phyloP scores from a whole-genome alignment of 1,284 basidiomycete species.

The Anthracocystis walkeri region DNA sequence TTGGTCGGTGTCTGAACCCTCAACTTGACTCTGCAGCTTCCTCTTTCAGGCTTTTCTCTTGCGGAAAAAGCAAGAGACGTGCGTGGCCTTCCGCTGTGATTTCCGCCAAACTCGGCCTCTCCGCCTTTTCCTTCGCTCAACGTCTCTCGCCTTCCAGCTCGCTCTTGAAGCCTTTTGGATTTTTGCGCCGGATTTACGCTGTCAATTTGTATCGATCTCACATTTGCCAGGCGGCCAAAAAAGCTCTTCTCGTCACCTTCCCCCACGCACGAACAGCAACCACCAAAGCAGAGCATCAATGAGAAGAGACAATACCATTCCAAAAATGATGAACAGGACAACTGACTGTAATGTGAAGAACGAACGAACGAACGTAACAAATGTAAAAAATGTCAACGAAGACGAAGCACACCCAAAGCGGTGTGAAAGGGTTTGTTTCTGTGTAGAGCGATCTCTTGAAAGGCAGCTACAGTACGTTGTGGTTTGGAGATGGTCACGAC shows the following conservation, averaged over 20 bases:
- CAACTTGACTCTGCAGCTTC: background rate
- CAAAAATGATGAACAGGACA: background rate
- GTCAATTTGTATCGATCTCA: background rate
- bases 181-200: background rate
- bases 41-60: background rate
- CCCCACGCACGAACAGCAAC: background rate
- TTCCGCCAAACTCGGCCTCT: background rate
- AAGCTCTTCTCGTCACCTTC: background rate
- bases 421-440: background rate
- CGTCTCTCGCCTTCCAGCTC: slow-evolving; percentile 42
- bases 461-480: background rate
- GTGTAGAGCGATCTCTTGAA: background rate
- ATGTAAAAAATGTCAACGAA: slow-evolving; percentile 3
- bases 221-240: background rate
- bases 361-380: slow-evolving; percentile 2
- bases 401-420: background rate
- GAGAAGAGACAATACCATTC: no score
- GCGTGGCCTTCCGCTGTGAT: background rate
- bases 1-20: background rate
- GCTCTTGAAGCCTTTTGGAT: slow-evolving; percentile 10
- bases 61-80: no score
- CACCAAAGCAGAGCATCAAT: no score
- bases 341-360: background rate
- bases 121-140: slow-evolving; percentile 26
- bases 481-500: slow-evolving; percentile 7